These are phyloP conservation scores for Calonectria naviculata DNA, from an alignment of 2,329 filamentous ascomycete genomes.

Conservation along the genomic window DNA sequence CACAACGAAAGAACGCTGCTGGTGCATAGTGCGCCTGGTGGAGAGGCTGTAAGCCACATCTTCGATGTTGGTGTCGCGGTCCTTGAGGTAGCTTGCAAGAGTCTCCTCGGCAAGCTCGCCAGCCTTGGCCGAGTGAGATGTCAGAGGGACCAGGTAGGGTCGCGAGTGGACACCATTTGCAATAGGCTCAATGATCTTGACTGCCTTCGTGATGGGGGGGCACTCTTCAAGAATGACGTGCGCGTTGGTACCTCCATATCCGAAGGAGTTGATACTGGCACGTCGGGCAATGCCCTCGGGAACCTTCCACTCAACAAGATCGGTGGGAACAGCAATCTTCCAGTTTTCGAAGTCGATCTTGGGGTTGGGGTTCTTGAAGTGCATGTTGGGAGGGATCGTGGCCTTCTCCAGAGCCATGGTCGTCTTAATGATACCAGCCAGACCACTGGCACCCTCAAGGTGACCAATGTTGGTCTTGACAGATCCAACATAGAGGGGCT, in stretches of 20 bases:
- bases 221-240: slow-evolving; percentile 37
- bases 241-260: slow-evolving; percentile 40
- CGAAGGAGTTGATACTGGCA: slow-evolving; percentile 42
- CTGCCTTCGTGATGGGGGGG: slow-evolving; percentile 20
- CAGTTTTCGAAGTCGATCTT: slow-evolving; percentile 41
- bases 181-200: slow-evolving; percentile 20
- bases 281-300: slow-evolving; percentile 21
- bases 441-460: slow-evolving; percentile 33
- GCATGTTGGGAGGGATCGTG: slow-evolving; percentile 34
- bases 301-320: slow-evolving; percentile 24
- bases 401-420: slow-evolving; percentile 34
- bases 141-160: slow-evolving; percentile 34
- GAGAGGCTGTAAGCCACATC: slow-evolving; percentile 36
- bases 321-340: slow-evolving; percentile 33
- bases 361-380: slow-evolving; percentile 32
- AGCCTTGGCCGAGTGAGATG: slow-evolving; percentile 35
- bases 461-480: slow-evolving; percentile 44
- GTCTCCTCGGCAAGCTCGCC: slow-evolving; percentile 33
- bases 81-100: slow-evolving; percentile 27
- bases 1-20: slow-evolving; percentile 37
- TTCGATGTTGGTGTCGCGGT: slow-evolving; percentile 23
- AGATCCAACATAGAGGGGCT: slow-evolving; percentile 21
- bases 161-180: slow-evolving; percentile 30
- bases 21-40: slow-evolving; percentile 32
- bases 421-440: slow-evolving; percentile 38